phyloP scores from a whole-genome alignment of 2,329 filamentous ascomycete genomes.

The Escovopsis sp. region DNA sequence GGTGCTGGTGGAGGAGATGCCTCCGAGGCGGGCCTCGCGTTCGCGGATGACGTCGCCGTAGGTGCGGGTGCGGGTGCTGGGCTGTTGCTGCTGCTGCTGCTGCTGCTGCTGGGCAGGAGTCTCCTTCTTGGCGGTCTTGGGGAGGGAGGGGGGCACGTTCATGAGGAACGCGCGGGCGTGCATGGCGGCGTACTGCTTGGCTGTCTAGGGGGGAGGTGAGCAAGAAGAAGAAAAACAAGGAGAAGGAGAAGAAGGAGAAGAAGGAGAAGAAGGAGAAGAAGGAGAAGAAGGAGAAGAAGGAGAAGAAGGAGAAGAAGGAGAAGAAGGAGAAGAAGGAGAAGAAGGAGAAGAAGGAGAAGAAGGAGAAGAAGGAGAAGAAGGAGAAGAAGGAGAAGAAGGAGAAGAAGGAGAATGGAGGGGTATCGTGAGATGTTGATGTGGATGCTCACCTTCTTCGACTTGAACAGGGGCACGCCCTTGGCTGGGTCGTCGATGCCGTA shows the following conservation, averaged over 20 bases:
- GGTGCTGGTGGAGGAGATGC: not conserved
- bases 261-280: no score
- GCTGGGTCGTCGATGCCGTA: constrained; percentile 19
- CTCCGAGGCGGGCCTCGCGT: not conserved
- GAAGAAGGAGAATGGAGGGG: no score
- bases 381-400: no score
- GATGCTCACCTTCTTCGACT: constrained; percentile 29
- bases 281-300: no score
- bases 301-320: no score
- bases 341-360: no score
- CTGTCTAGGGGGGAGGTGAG: constrained; percentile 18
- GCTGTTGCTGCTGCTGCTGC: not conserved
- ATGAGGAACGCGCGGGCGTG: constrained; percentile 29
- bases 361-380: no score
- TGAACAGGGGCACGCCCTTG: constrained; percentile 21
- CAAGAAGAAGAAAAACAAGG: not conserved
- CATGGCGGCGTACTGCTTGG: constrained; percentile 38
- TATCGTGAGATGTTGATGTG: no score
- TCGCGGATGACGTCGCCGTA: not conserved
- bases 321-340: no score
- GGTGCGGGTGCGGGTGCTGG: not conserved
- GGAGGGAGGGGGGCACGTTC: not conserved
- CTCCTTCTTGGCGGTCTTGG: not conserved
- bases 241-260: no score
- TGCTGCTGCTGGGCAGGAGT: not conserved